Percentiles rank a stretch among this genome's conserved stretches.
Conservation (phyloP, 495 filamentous ascomycete species). For the Xylaria flabelliformis region DNA sequence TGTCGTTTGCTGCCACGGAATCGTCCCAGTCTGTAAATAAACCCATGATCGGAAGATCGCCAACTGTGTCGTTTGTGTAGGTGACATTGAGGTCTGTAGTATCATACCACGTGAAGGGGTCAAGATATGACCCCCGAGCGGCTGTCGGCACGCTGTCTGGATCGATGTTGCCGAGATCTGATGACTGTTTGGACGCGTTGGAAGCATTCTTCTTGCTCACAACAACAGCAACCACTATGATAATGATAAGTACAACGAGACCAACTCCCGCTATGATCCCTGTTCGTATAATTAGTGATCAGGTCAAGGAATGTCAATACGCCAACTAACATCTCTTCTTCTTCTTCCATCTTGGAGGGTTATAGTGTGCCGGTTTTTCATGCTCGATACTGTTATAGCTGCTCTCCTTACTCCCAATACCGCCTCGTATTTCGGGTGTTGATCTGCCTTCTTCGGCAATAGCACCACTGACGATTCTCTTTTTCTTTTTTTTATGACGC, state of each 20-base stretch:
- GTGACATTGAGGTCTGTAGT: conserved; percentile 93
- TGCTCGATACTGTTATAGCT: conserved; percentile 49
- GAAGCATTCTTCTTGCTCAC: conserved; percentile 69
- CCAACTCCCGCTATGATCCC: conserved; percentile 60
- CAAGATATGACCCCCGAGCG: conserved; percentile 77
- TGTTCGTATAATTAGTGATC: conserved; percentile 40
- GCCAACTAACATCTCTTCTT: conserved; percentile 57
- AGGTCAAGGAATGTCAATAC: background rate
- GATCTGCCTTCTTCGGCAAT: conserved; percentile 69
- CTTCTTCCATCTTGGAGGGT: conserved; percentile 37
- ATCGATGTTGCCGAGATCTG: conserved; percentile 65
- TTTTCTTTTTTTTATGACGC: conserved; percentile 50
- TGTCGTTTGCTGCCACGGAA: conserved; percentile 73
- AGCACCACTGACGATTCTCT: conserved; percentile 71
- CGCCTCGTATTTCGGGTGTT: conserved; percentile 41
- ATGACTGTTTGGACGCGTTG: conserved; percentile 43
- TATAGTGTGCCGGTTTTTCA: conserved; percentile 38
- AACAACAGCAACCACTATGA: conserved; percentile 76
- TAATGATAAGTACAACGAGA: conserved; percentile 69
- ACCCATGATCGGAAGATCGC: conserved; percentile 88
- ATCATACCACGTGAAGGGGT: conserved; percentile 93
- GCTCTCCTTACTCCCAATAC: conserved; percentile 42
- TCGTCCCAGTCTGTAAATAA: conserved; percentile 89
- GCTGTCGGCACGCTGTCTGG: conserved; percentile 67
- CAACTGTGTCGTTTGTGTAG: conserved; percentile 84